phyloP scores from a whole-genome alignment of 805 yeast species.

The Candida gorgasii region DNA sequence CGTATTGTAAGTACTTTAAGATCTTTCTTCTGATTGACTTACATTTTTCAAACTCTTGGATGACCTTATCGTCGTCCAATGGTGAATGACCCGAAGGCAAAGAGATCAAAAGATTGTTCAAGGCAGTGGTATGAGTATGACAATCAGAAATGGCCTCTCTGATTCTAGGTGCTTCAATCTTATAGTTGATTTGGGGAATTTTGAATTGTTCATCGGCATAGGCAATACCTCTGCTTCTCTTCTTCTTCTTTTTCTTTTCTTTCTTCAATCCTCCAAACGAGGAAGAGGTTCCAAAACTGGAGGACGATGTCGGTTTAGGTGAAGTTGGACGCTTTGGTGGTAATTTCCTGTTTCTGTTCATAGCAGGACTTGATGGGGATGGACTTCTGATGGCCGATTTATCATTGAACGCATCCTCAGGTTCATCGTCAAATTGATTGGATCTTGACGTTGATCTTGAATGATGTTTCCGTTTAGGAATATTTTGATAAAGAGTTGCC shows the following conservation, averaged over 20 bases:
- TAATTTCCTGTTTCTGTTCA: conserved; percentile 1
- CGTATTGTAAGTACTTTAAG: conserved; percentile 77
- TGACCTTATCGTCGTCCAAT: conserved; percentile 60
- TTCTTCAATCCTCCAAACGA: conserved; percentile 6
- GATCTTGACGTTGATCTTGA: conserved; percentile 1
- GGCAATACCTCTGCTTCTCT: conserved; percentile 17
- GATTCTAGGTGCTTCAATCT: conserved; percentile 73
- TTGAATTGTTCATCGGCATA: conserved; percentile 52
- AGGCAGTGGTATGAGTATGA: conserved; percentile 67
- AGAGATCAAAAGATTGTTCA: conserved; percentile 51
- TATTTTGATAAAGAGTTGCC: conserved; percentile 44
- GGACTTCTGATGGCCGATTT: conserved; percentile 12
- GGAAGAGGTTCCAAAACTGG: conserved; percentile 11
- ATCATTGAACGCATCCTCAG: conserved; percentile 13
- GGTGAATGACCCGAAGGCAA: conserved; percentile 54
- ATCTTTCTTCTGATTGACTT: conserved; percentile 75
- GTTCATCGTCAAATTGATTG: background rate
- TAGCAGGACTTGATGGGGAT: conserved; percentile 17
- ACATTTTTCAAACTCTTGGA: conserved; percentile 71
- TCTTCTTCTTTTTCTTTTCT: conserved; percentile 18
- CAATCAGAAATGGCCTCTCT: conserved; percentile 70
- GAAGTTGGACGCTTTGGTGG: conserved; percentile 30
- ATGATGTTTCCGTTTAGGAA: conserved; percentile 35
- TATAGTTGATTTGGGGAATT: conserved; percentile 69
- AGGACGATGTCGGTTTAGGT: conserved; percentile 21